Evolutionary conservation across 179 eudicot species (phyloP).

Genomic region (Corrigiola litoralis): DNA sequence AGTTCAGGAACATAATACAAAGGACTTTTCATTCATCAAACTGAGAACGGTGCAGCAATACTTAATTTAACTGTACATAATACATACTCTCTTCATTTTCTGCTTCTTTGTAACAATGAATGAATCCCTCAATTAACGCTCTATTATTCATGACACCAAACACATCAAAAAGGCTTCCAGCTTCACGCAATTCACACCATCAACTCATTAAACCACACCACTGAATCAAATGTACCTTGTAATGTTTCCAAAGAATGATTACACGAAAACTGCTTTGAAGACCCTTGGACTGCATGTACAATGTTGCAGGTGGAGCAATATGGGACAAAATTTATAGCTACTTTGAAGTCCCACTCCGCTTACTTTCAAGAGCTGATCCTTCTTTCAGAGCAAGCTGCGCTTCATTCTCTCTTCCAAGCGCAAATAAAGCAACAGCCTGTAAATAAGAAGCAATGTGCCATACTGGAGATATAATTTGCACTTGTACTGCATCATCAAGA

Average conservation of each 20-base stretch:
- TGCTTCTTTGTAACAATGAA: conserved; percentile 8
- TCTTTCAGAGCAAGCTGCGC: conserved; percentile 70
- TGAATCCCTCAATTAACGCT: not conserved
- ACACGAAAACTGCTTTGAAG: conserved; percentile 8
- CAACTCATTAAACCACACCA: conserved; percentile 12
- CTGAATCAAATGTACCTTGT: conserved; percentile 1
- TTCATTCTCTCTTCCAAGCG: conserved; percentile 56
- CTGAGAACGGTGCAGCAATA: not conserved
- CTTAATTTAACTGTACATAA: conserved; percentile 17
- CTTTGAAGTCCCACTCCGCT: conserved; percentile 24
- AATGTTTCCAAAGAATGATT: conserved; percentile 21
- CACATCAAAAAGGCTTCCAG: not conserved
- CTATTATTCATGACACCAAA: not conserved
- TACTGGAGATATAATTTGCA: conserved; percentile 60
- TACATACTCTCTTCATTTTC: not conserved
- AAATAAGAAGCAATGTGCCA: conserved; percentile 70
- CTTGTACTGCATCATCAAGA: conserved; percentile 60
- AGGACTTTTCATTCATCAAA: not conserved
- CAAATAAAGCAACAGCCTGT: conserved; percentile 60
- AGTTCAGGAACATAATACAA: not conserved
- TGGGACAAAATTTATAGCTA: not conserved
- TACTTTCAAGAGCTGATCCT: conserved; percentile 53
- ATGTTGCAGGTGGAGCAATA: not conserved
- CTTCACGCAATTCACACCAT: conserved; percentile 12
- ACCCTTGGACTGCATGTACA: conserved; percentile 1